Conservation (phyloP, 2,329 filamentous ascomycete genomes). For the Eutypella sp. region DNA sequence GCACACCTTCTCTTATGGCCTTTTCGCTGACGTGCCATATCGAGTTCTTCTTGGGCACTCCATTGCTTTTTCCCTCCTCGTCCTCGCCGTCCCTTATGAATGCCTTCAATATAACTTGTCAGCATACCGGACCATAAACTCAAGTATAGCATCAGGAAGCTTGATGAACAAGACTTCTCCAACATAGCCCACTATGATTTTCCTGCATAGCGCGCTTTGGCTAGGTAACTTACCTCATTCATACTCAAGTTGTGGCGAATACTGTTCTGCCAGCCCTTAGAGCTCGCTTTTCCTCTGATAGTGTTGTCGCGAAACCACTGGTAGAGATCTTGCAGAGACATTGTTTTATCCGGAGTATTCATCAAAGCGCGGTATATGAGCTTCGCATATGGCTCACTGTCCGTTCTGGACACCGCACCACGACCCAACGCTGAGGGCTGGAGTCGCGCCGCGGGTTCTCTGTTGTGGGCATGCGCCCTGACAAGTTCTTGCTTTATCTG, state of each 20-base stretch:
- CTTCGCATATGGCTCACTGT: slow-evolving; percentile 70
- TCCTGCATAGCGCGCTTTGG: neutral
- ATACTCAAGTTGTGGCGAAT: slow-evolving; percentile 95
- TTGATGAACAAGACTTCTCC: neutral
- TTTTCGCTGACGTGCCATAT: slow-evolving; percentile 74
- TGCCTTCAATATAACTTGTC: slow-evolving; percentile 20
- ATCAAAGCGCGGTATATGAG: slow-evolving; percentile 74
- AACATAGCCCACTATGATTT: neutral
- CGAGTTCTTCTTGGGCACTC: slow-evolving; percentile 60
- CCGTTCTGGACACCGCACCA: slow-evolving; percentile 21
- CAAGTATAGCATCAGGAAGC: neutral
- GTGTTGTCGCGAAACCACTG: slow-evolving; percentile 84
- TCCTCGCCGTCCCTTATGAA: too few species aligned
- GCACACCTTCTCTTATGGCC: slow-evolving; percentile 66
- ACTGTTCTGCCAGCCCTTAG: slow-evolving; percentile 88
- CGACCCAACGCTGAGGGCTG: slow-evolving; percentile 16
- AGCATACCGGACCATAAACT: neutral
- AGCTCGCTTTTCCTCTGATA: slow-evolving; percentile 60
- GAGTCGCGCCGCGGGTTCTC: slow-evolving; percentile 6
- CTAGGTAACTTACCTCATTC: slow-evolving; percentile 66
- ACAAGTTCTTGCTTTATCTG: neutral
- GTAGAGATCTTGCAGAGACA: slow-evolving; percentile 85
- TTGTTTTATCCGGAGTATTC: slow-evolving; percentile 58
- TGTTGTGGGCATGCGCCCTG: slow-evolving; percentile 1
- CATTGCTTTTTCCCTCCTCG: too few species aligned